Percentiles rank a stretch among this genome's conserved stretches.
phyloP scores from a whole-genome alignment of 768 basidiomycete species.

The Tulasnella sp. region DNA sequence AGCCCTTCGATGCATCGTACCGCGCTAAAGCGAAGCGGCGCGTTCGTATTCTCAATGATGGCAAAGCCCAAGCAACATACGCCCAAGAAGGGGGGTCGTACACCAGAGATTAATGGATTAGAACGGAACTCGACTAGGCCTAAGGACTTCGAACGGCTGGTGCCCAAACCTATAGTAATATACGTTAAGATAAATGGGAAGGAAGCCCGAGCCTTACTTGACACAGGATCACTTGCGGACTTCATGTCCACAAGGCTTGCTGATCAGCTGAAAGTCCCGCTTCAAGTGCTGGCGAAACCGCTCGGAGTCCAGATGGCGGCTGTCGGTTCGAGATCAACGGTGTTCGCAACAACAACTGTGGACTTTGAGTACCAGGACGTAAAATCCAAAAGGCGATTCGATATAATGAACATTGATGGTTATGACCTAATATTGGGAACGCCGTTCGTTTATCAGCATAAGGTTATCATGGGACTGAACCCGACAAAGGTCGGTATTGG shows the following conservation, averaged over 20 bases:
- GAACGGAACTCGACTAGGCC: conserved; percentile 25
- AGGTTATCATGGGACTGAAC: conserved; percentile 26
- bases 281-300: conserved; percentile 34
- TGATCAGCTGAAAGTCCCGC: conserved; percentile 39
- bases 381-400: conserved; percentile 28
- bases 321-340: conserved; percentile 41
- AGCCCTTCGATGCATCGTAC: not conserved
- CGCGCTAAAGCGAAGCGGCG: not conserved
- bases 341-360: conserved; percentile 35
- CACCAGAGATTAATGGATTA: not conserved
- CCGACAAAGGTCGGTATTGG: not conserved
- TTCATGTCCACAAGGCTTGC: conserved; percentile 33
- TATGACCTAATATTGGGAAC: too few species aligned
- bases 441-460: too few species aligned
- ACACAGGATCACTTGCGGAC: conserved; percentile 26
- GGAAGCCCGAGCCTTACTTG: conserved; percentile 13
- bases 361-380: conserved; percentile 40
- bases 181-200: conserved; percentile 22
- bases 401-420: too few species aligned
- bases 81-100: not conserved
- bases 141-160: conserved; percentile 9
- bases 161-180: conserved; percentile 20
- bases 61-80: not conserved
- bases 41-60: not conserved
- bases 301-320: conserved; percentile 42